phyloP scores from a whole-genome alignment of 352 stramenopile species.

The Phytophthora pini region DNA sequence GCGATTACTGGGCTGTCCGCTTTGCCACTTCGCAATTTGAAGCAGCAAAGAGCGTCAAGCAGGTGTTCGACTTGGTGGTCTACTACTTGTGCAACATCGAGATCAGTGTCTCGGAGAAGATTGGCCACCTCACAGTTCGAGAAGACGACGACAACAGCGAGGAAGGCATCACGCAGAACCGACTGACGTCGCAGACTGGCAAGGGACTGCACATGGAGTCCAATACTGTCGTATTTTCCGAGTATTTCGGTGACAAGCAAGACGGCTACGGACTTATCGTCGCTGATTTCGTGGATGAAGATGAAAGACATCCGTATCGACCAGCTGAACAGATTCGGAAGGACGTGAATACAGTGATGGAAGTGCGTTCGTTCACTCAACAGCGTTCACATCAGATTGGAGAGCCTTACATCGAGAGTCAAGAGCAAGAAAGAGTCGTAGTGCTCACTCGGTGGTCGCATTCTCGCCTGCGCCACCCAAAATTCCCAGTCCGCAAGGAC shows the following conservation, averaged over 20 bases:
- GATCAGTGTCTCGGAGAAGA: slow-evolving; percentile 47
- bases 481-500: slow-evolving; percentile 31
- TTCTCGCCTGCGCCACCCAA: slow-evolving; percentile 35
- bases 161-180: slow-evolving; percentile 37
- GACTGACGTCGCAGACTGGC: slow-evolving; percentile 32
- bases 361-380: slow-evolving; percentile 23
- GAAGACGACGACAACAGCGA: slow-evolving; percentile 40
- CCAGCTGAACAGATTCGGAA: slow-evolving; percentile 36
- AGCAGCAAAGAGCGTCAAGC: slow-evolving; percentile 27
- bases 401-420: neutral
- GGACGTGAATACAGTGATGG: slow-evolving; percentile 42
- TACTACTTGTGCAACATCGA: slow-evolving; percentile 49
- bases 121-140: slow-evolving; percentile 44
- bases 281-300: slow-evolving; percentile 42
- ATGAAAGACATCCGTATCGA: slow-evolving; percentile 41
- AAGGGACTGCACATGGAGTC: slow-evolving; percentile 42
- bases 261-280: slow-evolving; percentile 36
- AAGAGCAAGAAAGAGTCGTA: slow-evolving; percentile 38
- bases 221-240: slow-evolving; percentile 40
- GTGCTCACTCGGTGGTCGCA: slow-evolving; percentile 52
- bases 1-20: slow-evolving; percentile 36
- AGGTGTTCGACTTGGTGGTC: slow-evolving; percentile 43
- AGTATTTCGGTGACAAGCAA: slow-evolving; percentile 24
- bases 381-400: slow-evolving; percentile 3
- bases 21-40: slow-evolving; percentile 41